These are phyloP conservation scores for Croton laevigatus DNA, from an alignment of 441 rosid species.

Conservation along the genomic window DNA sequence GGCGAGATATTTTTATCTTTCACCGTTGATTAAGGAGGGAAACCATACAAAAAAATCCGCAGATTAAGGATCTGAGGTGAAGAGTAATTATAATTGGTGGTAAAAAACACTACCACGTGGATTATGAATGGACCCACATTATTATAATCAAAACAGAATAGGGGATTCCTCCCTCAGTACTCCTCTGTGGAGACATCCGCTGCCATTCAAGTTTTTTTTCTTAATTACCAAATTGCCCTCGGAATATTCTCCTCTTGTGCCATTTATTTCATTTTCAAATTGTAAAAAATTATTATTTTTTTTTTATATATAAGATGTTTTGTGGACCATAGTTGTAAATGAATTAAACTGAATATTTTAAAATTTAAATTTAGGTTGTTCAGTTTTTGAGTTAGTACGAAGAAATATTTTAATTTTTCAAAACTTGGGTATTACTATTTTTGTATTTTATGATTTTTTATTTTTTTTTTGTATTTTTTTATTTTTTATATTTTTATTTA, in stretches of 20 bases:
- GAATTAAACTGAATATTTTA: too few relatives aligned
- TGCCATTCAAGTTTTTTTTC: conserved; percentile 14
- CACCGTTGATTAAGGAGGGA: conserved; percentile 25
- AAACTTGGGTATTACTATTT: too few relatives aligned
- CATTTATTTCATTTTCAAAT: too few relatives aligned
- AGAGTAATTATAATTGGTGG: conserved; percentile 21
- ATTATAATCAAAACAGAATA: conserved; percentile 10
- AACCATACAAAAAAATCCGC: conserved; percentile 21
- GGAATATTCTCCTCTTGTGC: not conserved
- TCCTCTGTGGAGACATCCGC: conserved; percentile 28
- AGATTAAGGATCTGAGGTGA: conserved; percentile 30
- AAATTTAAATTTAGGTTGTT: too few relatives aligned
- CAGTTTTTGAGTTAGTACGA: too few relatives aligned
- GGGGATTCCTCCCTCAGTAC: conserved; percentile 26
- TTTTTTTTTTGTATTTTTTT: too few relatives aligned
- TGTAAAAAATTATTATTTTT: too few relatives aligned
- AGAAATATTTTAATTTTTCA: too few relatives aligned
- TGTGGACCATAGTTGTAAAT: too few relatives aligned
- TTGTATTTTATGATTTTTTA: too few relatives aligned
- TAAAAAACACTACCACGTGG: conserved; percentile 44
- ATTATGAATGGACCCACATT: conserved; percentile 12
- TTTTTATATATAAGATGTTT: too few relatives aligned
- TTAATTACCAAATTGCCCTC: conserved; percentile 27
- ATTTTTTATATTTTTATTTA: too few relatives aligned
- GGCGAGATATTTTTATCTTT: not conserved